Percentiles rank a stretch among this genome's conserved stretches.
These are phyloP conservation scores for Eleusine coracana DNA, from an alignment of 176 grass and related monocot species.

Conservation along the genomic window DNA sequence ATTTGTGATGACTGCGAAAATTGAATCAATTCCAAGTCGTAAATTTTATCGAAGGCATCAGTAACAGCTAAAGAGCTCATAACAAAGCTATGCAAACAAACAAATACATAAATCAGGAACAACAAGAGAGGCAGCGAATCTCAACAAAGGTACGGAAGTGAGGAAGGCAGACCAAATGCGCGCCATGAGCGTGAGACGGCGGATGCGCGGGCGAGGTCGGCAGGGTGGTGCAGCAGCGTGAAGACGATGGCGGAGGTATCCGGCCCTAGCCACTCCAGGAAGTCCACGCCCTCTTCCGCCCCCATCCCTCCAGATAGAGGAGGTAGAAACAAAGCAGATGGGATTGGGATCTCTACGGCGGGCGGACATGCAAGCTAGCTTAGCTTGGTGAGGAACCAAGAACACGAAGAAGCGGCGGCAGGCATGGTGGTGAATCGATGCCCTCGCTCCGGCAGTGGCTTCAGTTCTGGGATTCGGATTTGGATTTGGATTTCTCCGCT, in stretches of 20 bases:
- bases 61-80: not conserved
- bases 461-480: not conserved
- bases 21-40: not conserved
- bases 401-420: not conserved
- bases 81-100: not conserved
- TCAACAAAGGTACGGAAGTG: not conserved
- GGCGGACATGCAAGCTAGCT: not conserved
- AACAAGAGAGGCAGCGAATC: not conserved
- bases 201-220: constrained; percentile 55
- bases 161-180: constrained; percentile 40
- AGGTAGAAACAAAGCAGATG: not conserved
- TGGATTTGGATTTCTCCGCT: not conserved
- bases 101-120: not conserved
- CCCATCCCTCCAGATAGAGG: not conserved
- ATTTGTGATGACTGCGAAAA: constrained; percentile 48
- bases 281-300: constrained; percentile 40
- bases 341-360: not conserved
- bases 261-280: constrained; percentile 50
- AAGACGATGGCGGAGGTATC: constrained; percentile 55
- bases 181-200: constrained; percentile 76
- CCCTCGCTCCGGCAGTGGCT: not conserved
- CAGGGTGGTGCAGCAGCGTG: constrained; percentile 47
- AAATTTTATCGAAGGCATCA: not conserved
- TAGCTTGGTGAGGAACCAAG: not conserved
- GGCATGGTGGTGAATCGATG: not conserved